Base-by-base conservation (phyloP, 1,284 basidiomycete genomes). In the Tylopilus sp. region DNA sequence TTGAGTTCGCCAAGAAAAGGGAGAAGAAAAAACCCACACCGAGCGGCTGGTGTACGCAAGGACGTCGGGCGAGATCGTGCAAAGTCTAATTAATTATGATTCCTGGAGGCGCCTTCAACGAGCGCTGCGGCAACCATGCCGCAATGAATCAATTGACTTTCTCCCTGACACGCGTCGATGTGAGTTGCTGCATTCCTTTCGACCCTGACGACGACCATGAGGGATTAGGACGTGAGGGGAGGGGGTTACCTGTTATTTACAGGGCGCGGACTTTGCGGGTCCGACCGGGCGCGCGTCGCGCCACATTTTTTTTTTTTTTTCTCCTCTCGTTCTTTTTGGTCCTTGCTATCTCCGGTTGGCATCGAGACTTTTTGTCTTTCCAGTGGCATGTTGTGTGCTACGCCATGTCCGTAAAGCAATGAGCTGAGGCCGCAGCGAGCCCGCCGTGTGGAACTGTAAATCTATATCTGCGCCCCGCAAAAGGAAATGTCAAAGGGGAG, bases 71-170 rank as follows among this genome's bases (percentile, higher is more conserved):
- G 25, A 29, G 12, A n/a, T 30, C 3, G 37, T n/a, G 26, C 37
- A 54, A 52, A 50, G 52, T 44, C 39, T 55, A 53, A 53, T 51
- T n/a, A 21, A 29, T 49, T 4, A 31, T 6, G n/a, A 40, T 18
- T n/a, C n/a, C n/a, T n/a, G n/a, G n/a, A 6, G 21, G 21, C 21
- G 21, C 21, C 21, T 23, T 23, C 21, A 23, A 3, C 21, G 21
- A 23, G 23, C 12, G 18, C 43, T 49, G 37, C 23, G 52, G 37
- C 10, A 19, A n/a, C n/a, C n/a, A n/a, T n/a, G n/a, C n/a, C n/a
- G n/a, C n/a, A n/a, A n/a, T n/a, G n/a, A n/a, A n/a, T n/a, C n/a
- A n/a, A n/a, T n/a, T n/a, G 29, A 36, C 41, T 30, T 36, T 36
- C 21, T 7, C 19, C 26, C 15, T 36, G 29, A 18, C 34, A 33